Evolutionary conservation across 345 rosid species (phyloP).

Genomic region (Passiflora organensis): DNA sequence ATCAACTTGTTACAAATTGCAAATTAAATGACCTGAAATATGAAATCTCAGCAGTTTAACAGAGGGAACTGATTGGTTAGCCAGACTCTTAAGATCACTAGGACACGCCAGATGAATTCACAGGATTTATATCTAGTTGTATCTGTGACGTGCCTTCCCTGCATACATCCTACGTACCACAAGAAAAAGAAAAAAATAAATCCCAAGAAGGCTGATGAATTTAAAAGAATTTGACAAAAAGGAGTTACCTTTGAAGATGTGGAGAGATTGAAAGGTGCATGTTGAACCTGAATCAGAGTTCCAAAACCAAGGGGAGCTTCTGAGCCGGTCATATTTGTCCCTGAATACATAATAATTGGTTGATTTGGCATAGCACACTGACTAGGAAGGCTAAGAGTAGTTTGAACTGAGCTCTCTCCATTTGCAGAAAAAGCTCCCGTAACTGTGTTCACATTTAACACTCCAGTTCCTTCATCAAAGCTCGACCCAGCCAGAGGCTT

Average conservation of each 20-base stretch:
- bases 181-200: slow-evolving; percentile 5
- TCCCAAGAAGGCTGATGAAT: slow-evolving; percentile 5
- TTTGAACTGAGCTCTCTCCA: slow-evolving; percentile 26
- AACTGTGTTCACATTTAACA: slow-evolving; percentile 25
- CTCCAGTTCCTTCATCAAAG: slow-evolving; percentile 34
- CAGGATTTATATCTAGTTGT: slow-evolving; percentile 28
- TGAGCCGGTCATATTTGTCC: slow-evolving; percentile 19
- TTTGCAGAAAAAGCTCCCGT: slow-evolving; percentile 30
- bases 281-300: slow-evolving; percentile 28
- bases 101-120: slow-evolving; percentile 35
- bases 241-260: slow-evolving; percentile 45
- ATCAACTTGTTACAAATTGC: slow-evolving; percentile 18
- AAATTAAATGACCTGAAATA: slow-evolving; percentile 17
- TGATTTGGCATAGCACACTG: slow-evolving; percentile 29
- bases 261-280: slow-evolving; percentile 30
- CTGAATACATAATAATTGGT: slow-evolving; percentile 21
- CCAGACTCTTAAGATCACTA: slow-evolving; percentile 22
- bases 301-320: slow-evolving; percentile 37
- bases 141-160: slow-evolving; percentile 28
- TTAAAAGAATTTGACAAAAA: slow-evolving; percentile 1
- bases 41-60: slow-evolving; percentile 22
- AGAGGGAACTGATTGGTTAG: slow-evolving; percentile 6
- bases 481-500: slow-evolving; percentile 33
- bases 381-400: slow-evolving; percentile 25
- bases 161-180: slow-evolving; percentile 34